These are phyloP conservation scores for Sisymbrium irio DNA, from an alignment of 345 rosid species.

Conservation along the genomic window DNA sequence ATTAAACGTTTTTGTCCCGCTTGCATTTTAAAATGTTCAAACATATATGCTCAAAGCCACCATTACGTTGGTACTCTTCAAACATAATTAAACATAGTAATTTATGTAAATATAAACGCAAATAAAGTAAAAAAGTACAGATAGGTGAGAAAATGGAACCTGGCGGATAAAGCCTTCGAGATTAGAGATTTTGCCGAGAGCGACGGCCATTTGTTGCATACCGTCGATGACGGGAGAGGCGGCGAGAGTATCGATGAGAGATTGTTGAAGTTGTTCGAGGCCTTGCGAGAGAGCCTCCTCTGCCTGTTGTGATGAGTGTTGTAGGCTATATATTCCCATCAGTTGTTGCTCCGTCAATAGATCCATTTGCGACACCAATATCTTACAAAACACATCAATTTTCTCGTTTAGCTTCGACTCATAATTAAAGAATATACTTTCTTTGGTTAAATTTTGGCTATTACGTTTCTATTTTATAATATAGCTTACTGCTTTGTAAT, in stretches of 20 bases:
- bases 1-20: not conserved
- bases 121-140: not conserved
- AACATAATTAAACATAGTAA: not conserved
- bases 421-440: not conserved
- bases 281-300: conserved; percentile 96
- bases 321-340: conserved; percentile 89
- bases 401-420: not conserved
- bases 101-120: not conserved
- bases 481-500: not conserved
- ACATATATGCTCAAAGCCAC: not conserved
- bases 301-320: conserved; percentile 91
- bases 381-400: conserved; percentile 33
- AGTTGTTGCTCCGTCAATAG: conserved; percentile 88
- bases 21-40: not conserved
- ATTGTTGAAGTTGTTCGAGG: conserved; percentile 87
- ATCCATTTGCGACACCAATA: conserved; percentile 77
- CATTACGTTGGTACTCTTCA: not conserved
- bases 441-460: not conserved
- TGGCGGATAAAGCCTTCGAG: conserved; percentile 96
- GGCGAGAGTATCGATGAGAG: conserved; percentile 77
- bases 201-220: conserved; percentile 93
- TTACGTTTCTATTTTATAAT: not conserved
- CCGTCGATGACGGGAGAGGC: conserved; percentile 55
- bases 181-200: conserved; percentile 84
- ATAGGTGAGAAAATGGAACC: conserved; percentile 41